Evolutionary conservation across 1,139 yeast genomes (phyloP), one percentile per base, ranked within the genome.

Genomic region (Pichia sp.): DNA sequence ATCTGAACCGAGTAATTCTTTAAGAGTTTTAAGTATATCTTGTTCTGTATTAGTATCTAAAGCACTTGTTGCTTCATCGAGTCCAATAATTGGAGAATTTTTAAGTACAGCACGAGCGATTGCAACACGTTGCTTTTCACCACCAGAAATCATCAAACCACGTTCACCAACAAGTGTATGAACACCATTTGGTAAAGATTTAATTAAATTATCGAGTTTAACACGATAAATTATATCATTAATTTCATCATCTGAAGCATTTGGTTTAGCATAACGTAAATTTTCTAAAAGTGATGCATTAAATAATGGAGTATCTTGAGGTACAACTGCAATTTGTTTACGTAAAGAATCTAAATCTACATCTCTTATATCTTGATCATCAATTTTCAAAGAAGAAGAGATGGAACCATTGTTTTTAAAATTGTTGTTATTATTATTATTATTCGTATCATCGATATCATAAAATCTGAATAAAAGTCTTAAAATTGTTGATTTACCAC

Each of bases 71-170:
- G 97, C 97, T 59, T 91, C 98, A 58, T 93, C 98, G 51, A 91
- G 88, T 60, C 93, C 91, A 46, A 94, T 84, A 41, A 93, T 85
- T 14, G 94, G 93, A 0, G 97, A 79, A 48, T 75, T 71, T 62
- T 93, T 93, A 52, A 91, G 66, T 36, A 91, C 63, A 17, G 91
- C 76, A 51, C 99, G 70, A 1, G 96, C 93, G 52, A 91, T 86
- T 0, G 98, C 98, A 41, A 91, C 68, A 48, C 99, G 70, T 62
- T 91, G 99, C 59, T 93, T 89, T 61, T 91, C 98, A 43, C 99
- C 99, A 12, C 99, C 98, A 10, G 96, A 86, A 36, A 91, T 88
- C 98, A 91, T 91, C 73, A 91, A 72, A 19, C 99, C 98, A 52
- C 99, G 69, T 62, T 93, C 99, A 38, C 99, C 99, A n/a, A 91